These are phyloP conservation scores for Trichoderma gamsii DNA, from an alignment of 495 filamentous ascomycete species.

Conservation along the genomic window DNA sequence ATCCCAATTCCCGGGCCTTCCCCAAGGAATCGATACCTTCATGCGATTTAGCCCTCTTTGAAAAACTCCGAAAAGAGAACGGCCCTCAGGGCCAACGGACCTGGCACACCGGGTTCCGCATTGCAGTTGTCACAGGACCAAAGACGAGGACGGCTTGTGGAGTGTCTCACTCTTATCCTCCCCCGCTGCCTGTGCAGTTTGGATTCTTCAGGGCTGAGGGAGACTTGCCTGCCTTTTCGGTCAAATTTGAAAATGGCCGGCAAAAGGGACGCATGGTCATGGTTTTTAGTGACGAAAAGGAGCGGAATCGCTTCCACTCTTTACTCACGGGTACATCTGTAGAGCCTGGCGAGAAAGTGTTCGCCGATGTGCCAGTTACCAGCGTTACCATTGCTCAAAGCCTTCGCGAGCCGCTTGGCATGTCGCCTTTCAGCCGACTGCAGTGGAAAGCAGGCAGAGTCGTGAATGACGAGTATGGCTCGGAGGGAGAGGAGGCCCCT, in stretches of 20 bases:
- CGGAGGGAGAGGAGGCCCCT: constrained; percentile 35
- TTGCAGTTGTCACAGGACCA: constrained; percentile 67
- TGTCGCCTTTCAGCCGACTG: constrained; percentile 41
- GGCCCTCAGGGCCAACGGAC: constrained; percentile 62
- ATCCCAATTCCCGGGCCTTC: constrained; percentile 57
- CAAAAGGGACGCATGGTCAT: constrained; percentile 61
- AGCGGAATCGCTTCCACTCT: constrained; percentile 60
- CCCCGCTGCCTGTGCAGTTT: constrained; percentile 61
- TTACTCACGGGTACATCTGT: constrained; percentile 62
- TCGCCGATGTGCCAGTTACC: constrained; percentile 55
- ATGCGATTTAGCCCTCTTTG: constrained; percentile 67
- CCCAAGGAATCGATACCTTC: constrained; percentile 62
- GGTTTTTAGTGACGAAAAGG: constrained; percentile 63
- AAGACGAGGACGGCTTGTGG: constrained; percentile 68
- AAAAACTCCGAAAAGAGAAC: constrained; percentile 52
- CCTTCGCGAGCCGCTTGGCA: constrained; percentile 32
- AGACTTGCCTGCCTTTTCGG: constrained; percentile 57
- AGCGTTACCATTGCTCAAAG: constrained; percentile 58
- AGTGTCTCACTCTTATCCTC: constrained; percentile 56
- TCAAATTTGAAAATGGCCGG: constrained; percentile 64
- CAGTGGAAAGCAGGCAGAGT: constrained; percentile 43
- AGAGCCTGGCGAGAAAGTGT: constrained; percentile 52
- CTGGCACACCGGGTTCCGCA: constrained; percentile 68
- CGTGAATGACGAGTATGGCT: constrained; percentile 49
- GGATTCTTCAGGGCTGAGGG: constrained; percentile 62